phyloP scores from a whole-genome alignment of 352 stramenopile genomes.

The Pythium rishiriense region DNA sequence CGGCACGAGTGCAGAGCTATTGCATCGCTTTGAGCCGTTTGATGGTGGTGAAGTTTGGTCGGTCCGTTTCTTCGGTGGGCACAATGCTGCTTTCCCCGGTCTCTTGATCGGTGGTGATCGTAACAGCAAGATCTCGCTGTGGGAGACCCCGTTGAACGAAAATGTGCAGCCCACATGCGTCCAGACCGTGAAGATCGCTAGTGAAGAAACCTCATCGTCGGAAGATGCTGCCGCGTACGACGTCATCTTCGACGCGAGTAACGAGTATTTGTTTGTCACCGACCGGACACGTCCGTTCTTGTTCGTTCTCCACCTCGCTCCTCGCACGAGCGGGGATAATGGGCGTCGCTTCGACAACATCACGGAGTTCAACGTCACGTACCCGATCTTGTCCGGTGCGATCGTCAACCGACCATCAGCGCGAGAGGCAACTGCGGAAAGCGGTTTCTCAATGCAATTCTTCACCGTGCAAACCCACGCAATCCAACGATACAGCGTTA shows the following conservation, averaged over 20 bases:
- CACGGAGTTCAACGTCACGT: slow-evolving; percentile 77
- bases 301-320: slow-evolving; percentile 66
- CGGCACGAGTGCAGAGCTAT: slow-evolving; percentile 59
- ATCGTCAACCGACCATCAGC: slow-evolving; percentile 56
- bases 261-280: slow-evolving; percentile 79
- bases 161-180: slow-evolving; percentile 52
- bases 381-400: slow-evolving; percentile 74
- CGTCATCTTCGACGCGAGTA: slow-evolving; percentile 66
- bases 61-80: slow-evolving; percentile 66
- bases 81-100: slow-evolving; percentile 43
- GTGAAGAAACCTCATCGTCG: slow-evolving; percentile 26
- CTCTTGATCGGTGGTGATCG: slow-evolving; percentile 66
- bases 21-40: slow-evolving; percentile 82
- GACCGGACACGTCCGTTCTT: slow-evolving; percentile 61
- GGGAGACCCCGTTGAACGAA: slow-evolving; percentile 60
- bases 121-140: slow-evolving; percentile 67
- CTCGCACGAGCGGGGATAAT: slow-evolving; percentile 34
- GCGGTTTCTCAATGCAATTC: slow-evolving; percentile 73
- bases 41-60: slow-evolving; percentile 66
- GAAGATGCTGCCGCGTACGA: slow-evolving; percentile 43
- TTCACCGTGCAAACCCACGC: slow-evolving; percentile 82
- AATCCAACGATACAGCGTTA: slow-evolving; percentile 83
- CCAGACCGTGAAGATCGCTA: slow-evolving; percentile 59
- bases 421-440: slow-evolving; percentile 32
- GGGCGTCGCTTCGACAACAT: slow-evolving; percentile 75